Conservation (phyloP, 2,329 filamentous ascomycete genomes). For the Chaetomiaceae sp. region DNA sequence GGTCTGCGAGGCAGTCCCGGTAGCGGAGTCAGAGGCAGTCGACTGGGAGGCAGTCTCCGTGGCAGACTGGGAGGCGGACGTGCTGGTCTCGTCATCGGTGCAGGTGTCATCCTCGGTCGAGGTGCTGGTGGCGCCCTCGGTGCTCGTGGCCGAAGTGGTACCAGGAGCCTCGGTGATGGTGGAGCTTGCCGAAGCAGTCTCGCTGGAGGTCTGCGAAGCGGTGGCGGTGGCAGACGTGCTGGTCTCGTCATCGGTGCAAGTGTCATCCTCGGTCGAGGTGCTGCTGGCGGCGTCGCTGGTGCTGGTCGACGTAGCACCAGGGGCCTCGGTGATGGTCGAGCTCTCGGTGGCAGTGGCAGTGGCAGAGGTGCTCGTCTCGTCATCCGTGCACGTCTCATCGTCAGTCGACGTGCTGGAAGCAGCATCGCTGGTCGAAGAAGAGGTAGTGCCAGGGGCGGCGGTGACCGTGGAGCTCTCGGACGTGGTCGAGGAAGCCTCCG, state of each 20-base stretch:
- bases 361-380: constrained; percentile 10
- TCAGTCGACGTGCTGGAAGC: constrained; percentile 10
- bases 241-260: neutral
- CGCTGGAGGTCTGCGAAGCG: neutral
- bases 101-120: neutral
- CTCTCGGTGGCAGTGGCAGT: constrained; percentile 1
- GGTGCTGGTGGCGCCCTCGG: neutral
- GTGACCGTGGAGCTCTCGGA: neutral
- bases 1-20: neutral
- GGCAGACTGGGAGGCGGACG: neutral
- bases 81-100: neutral
- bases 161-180: neutral
- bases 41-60: neutral
- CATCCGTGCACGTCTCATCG: constrained; percentile 7
- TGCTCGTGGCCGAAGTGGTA: neutral
- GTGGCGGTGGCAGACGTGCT: constrained; percentile 2
- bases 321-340: neutral
- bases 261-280: constrained; percentile 2
- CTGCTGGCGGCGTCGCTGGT: neutral
- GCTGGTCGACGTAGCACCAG: neutral
- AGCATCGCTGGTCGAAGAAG: constrained; percentile 13
- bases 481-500: neutral
- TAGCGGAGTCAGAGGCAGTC: neutral
- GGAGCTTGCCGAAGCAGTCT: neutral
- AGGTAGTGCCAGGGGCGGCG: neutral